phyloP scores from a whole-genome alignment of 179 eudicot genomes.

The Actinidia chinensis region DNA sequence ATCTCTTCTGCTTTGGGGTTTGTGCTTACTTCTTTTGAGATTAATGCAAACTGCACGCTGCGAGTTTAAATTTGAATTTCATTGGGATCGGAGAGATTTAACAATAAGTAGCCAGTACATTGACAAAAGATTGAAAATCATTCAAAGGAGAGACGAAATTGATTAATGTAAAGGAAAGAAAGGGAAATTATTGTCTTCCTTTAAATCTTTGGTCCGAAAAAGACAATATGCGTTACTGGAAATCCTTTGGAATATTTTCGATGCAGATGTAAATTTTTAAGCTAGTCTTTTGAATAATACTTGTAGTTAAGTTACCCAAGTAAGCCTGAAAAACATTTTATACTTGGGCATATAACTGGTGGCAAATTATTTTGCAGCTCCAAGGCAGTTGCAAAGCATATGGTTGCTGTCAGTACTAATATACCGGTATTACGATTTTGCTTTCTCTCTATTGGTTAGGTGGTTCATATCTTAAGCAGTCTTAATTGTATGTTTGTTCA shows the following conservation, averaged over 20 bases:
- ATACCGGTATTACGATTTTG: constrained; percentile 53
- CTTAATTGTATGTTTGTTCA: neutral
- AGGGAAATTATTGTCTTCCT: neutral
- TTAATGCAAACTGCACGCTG: constrained; percentile 6
- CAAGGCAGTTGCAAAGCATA: constrained; percentile 91
- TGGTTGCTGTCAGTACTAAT: constrained; percentile 99
- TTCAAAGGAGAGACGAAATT: neutral
- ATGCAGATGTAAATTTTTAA: neutral
- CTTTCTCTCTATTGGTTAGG: neutral
- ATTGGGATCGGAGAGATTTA: neutral
- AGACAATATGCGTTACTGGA: neutral
- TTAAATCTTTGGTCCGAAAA: neutral
- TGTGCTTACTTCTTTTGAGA: constrained; percentile 27
- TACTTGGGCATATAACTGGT: neutral
- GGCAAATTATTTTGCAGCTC: constrained; percentile 48
- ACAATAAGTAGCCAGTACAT: neutral
- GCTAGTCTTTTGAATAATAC: neutral
- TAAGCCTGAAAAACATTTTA: neutral
- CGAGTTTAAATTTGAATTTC: neutral
- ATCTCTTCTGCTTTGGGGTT: constrained; percentile 94
- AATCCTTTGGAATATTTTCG: neutral
- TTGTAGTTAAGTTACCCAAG: neutral
- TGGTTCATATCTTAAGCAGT: neutral
- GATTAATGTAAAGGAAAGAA: neutral
- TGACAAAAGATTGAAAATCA: neutral